A percentile compares a stretch with the other conserved stretches of the same genome.
Evolutionary conservation across 2,329 filamentous ascomycete species (phyloP).

Genomic region (Acephala macrosclerotiorum): DNA sequence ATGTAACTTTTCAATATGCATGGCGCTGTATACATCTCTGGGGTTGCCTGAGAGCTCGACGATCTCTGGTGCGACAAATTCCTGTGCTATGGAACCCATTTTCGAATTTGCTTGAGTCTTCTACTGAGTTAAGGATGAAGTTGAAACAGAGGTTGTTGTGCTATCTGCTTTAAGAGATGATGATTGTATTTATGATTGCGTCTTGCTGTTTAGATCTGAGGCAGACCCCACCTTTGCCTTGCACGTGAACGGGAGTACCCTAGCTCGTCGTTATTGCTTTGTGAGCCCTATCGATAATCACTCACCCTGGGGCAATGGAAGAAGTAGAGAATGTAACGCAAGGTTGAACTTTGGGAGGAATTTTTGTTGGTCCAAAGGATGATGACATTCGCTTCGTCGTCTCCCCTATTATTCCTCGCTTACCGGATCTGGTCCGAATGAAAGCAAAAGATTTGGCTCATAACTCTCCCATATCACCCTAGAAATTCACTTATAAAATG

Average conservation of each 20-base stretch:
- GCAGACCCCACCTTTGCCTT: slow-evolving; percentile 4
- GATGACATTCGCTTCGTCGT: not conserved
- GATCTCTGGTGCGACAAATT: not conserved
- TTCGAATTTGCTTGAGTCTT: not conserved
- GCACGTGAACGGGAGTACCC: slow-evolving; percentile 1
- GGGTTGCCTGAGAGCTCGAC: slow-evolving; percentile 17
- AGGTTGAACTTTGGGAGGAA: not conserved
- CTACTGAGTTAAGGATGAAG: not conserved
- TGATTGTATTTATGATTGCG: not conserved
- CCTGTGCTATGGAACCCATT: slow-evolving; percentile 13
- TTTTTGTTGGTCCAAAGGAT: not conserved
- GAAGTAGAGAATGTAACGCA: not conserved
- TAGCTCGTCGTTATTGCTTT: not conserved
- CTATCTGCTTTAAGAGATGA: not conserved
- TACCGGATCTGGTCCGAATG: not conserved
- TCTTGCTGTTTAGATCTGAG: not conserved
- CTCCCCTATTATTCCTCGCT: not conserved
- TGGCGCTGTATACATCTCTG: slow-evolving; percentile 14
- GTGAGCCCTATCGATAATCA: not conserved
- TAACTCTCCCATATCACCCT: no score
- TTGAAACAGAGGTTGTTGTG: not conserved
- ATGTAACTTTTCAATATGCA: no score
- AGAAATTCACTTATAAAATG: no score
- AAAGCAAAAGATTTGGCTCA: no score
- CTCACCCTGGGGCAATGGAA: not conserved